These are phyloP conservation scores for Pythium biforme DNA, from an alignment of 352 stramenopile species.

Conservation along the genomic window DNA sequence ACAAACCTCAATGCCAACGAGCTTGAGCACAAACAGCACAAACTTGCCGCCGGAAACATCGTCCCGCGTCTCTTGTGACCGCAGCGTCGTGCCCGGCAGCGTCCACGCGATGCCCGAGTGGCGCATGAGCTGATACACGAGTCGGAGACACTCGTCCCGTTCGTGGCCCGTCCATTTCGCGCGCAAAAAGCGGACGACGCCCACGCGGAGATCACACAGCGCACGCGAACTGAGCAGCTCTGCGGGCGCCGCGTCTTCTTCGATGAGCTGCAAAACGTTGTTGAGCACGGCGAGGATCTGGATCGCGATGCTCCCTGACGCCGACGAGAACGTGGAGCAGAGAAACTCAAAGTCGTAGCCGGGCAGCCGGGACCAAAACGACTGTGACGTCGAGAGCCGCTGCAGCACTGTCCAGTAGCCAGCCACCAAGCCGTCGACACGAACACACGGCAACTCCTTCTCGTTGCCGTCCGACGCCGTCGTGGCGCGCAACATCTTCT, in stretches of 20 bases:
- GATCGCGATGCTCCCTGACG: constrained; percentile 36
- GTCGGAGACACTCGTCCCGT: constrained; percentile 56
- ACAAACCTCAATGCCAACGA: constrained; percentile 74
- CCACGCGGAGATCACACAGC: constrained; percentile 55
- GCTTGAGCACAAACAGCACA: constrained; percentile 70
- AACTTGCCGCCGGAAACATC: constrained; percentile 73
- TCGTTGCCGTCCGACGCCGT: constrained; percentile 2
- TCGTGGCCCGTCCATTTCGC: constrained; percentile 73
- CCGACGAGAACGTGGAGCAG: constrained; percentile 49
- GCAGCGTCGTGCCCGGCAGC: constrained; percentile 52
- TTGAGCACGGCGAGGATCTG: constrained; percentile 55
- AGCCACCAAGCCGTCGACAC: constrained; percentile 23
- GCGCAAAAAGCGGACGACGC: constrained; percentile 61
- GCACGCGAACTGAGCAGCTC: constrained; percentile 57
- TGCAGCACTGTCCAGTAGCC: constrained; percentile 48
- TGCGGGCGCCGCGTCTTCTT: constrained; percentile 36
- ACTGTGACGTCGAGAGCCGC: constrained; percentile 29
- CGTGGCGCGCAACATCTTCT: constrained; percentile 27
- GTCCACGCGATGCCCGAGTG: constrained; percentile 63
- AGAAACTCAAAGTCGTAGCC: constrained; percentile 69
- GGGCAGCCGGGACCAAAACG: constrained; percentile 49
- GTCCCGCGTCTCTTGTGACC: constrained; percentile 40
- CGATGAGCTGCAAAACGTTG: constrained; percentile 51
- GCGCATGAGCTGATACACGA: constrained; percentile 63
- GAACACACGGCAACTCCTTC: constrained; percentile 20